These are phyloP conservation scores for Ambrosiella beaveri DNA, from an alignment of 2,329 filamentous ascomycete genomes.

Conservation along the genomic window DNA sequence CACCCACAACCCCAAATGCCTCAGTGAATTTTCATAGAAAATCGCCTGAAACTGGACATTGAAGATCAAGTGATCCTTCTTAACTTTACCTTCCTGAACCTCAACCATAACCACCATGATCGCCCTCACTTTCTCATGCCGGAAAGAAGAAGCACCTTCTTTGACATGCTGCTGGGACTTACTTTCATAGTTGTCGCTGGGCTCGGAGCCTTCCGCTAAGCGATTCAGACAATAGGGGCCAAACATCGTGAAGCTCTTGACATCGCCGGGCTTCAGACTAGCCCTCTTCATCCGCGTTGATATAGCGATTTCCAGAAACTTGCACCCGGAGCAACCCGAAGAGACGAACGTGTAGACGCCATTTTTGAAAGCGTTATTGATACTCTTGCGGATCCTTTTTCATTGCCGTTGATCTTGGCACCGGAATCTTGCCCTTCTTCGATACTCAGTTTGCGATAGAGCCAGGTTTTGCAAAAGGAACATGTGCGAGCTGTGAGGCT, in stretches of 20 bases:
- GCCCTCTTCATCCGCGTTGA: background rate
- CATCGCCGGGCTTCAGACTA: background rate
- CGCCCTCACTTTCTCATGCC: background rate
- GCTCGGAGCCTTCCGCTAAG: background rate
- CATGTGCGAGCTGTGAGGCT: no score
- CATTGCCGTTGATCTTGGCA: no score
- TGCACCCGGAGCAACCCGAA: background rate
- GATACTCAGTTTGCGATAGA: no score
- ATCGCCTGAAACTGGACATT: conserved; percentile 4
- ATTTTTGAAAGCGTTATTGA: no score
- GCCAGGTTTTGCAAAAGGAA: no score
- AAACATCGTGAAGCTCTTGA: background rate
- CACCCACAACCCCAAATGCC: background rate
- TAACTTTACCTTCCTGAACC: background rate
- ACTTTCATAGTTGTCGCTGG: no score
- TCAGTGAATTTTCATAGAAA: background rate
- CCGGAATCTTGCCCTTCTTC: no score
- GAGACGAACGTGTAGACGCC: background rate
- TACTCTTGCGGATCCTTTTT: no score
- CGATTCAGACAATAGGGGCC: background rate
- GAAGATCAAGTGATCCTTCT: background rate
- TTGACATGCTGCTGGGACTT: no score
- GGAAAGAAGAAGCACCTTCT: no score
- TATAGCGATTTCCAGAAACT: background rate
- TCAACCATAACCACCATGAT: background rate